Evolutionary conservation across 768 basidiomycete genomes (phyloP).

Genomic region (Tephrocybe sp.): DNA sequence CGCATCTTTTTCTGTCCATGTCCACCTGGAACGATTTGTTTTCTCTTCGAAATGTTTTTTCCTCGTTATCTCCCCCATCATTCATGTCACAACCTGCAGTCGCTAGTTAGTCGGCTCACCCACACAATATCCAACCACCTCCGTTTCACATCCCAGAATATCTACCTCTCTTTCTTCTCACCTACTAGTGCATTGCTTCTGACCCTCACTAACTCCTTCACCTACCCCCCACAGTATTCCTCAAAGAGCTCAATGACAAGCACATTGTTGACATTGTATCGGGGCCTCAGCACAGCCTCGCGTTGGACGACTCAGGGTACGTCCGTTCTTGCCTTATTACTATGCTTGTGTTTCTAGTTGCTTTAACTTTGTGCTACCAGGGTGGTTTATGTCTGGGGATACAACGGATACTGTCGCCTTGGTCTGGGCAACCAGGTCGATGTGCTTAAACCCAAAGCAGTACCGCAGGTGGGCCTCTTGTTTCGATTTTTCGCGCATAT

Average conservation of each 20-base stretch:
- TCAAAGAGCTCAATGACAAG: slow-evolving; percentile 74
- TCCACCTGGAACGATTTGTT: not conserved
- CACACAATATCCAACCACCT: too few species aligned
- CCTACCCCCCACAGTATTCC: slow-evolving; percentile 45
- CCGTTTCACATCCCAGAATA: not conserved
- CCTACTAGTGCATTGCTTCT: not conserved
- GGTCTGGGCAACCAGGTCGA: slow-evolving; percentile 88
- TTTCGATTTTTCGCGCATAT: not conserved
- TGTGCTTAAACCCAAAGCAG: slow-evolving; percentile 72
- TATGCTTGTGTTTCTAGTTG: not conserved
- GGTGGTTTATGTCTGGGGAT: slow-evolving; percentile 82
- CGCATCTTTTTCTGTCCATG: not conserved
- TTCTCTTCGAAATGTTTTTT: too few species aligned
- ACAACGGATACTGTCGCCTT: slow-evolving; percentile 87
- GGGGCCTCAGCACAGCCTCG: slow-evolving; percentile 85
- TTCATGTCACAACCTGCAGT: too few species aligned
- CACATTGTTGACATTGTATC: slow-evolving; percentile 80
- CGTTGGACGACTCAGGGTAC: slow-evolving; percentile 75
- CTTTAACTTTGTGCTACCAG: slow-evolving; percentile 32
- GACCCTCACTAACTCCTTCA: not conserved
- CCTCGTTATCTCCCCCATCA: too few species aligned
- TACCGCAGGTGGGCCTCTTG: slow-evolving; percentile 60
- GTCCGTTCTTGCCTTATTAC: slow-evolving; percentile 15
- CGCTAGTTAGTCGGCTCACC: too few species aligned
- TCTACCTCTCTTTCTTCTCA: not conserved